Evolutionary conservation across 2,329 filamentous ascomycete species (phyloP).

Genomic region (Hypoxylon sp.): DNA sequence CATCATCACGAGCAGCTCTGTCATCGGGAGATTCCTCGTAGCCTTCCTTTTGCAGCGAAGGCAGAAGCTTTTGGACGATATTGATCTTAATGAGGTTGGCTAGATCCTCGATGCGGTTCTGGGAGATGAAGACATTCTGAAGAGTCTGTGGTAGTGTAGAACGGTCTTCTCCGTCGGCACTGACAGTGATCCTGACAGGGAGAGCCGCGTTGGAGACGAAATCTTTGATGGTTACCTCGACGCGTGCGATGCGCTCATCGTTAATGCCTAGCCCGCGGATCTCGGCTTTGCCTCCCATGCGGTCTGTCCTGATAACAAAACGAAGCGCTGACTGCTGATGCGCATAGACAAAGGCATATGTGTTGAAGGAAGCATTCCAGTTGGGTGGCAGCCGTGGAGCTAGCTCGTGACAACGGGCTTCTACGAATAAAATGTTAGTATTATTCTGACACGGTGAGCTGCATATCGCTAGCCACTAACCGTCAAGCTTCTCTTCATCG

Average conservation of each 20-base stretch:
- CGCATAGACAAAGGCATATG: conserved; percentile 86
- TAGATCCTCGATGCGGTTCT: conserved; percentile 74
- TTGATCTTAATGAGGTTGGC: conserved; percentile 79
- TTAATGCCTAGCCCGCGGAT: conserved; percentile 82
- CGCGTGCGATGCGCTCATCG: conserved; percentile 82
- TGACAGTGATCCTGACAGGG: conserved; percentile 67
- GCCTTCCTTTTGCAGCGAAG: conserved; percentile 80
- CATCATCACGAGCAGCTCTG: conserved; percentile 57
- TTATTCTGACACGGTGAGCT: background rate
- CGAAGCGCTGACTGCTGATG: conserved; percentile 88
- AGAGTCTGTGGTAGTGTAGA: conserved; percentile 62
- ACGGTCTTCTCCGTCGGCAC: conserved; percentile 63
- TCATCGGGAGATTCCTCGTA: conserved; percentile 73
- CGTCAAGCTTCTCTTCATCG: conserved; percentile 81
- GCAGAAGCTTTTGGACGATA: conserved; percentile 86
- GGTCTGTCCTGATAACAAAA: conserved; percentile 84
- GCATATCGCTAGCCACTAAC: conserved; percentile 58
- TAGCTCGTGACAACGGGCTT: conserved; percentile 67
- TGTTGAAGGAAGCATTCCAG: conserved; percentile 82
- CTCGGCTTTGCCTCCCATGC: conserved; percentile 86
- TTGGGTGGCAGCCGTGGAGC: conserved; percentile 75
- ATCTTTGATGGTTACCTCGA: conserved; percentile 81
- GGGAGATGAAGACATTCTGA: conserved; percentile 78
- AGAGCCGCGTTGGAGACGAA: conserved; percentile 73
- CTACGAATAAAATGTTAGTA: conserved; percentile 53